Base-by-base conservation (phyloP, 2,329 filamentous ascomycete genomes). In the Alternaria sp. region DNA sequence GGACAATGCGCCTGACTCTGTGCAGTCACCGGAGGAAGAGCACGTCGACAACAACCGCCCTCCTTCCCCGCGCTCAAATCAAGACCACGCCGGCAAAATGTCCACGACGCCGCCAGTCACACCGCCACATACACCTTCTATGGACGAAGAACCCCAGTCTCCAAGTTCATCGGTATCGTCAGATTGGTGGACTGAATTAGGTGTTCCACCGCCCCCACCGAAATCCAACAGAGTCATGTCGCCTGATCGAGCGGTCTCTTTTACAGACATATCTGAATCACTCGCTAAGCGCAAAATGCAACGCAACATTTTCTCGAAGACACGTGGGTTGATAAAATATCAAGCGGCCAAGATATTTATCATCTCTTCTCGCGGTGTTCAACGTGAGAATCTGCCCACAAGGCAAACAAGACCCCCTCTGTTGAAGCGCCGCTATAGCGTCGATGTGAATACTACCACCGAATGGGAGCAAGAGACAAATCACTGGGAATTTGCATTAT, bases 381-480 rank as follows among this genome's bases (percentile, higher is more conserved):
- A 59, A 15, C 69, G 69, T 32, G 62, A 49, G 2, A 13, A 54
- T 26, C 50, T 67, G 19, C 70, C 72, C 2, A 73, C 63, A 2
- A 65, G 44, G 32, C 43, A 19, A 21, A 70, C 68, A 5, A 55
- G 9, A 5, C 68, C 69, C 12, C 21, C 55, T 13, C 50, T 74
- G 23, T 54, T 17, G 19, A 55, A 51, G 28, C 70, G 73, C 21
- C 70, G 71, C 9, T 70, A 75, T 26, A 72, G 66, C n/a, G 46
- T 76, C 23, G 73, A 77, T 21, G 70, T 69, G 15, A 58, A 59
- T 13, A 67, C 57, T 10, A 43, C 12, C 21, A 21, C 32, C 28
- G 13, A 45, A 43, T 61, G 59, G 51, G 32, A 19, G 26, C 26
- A n/a, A 13, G 6, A 15, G 3, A 36, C n/a, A 12, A 9, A 19